Conservation (phyloP, 2,329 filamentous ascomycete genomes). For the Fusarium sp. region DNA sequence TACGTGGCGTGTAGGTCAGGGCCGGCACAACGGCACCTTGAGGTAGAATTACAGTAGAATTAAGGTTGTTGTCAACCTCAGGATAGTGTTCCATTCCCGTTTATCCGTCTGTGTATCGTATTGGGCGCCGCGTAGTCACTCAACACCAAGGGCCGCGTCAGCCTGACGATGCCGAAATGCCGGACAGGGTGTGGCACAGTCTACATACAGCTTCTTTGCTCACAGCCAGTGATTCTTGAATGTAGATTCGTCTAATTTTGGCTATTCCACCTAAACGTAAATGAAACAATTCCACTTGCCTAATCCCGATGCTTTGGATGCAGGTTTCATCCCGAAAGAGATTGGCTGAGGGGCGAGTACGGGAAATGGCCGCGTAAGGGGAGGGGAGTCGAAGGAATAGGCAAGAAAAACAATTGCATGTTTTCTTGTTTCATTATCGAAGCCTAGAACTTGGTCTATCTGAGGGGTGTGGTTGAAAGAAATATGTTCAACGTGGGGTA, state of each 20-base stretch:
- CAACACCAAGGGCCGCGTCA: constrained; percentile 39
- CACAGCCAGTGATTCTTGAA: background rate
- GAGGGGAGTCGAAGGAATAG: background rate
- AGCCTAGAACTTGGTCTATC: constrained; percentile 11
- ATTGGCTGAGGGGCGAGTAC: background rate
- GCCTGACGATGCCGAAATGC: constrained; percentile 35
- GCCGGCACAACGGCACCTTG: constrained; percentile 13
- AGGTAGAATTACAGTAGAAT: constrained; percentile 14
- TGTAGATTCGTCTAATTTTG: background rate
- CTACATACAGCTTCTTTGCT: background rate
- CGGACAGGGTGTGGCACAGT: constrained; percentile 23
- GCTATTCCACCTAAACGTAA: background rate
- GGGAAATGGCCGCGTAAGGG: constrained; percentile 1
- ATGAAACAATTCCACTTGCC: background rate
- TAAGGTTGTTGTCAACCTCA: constrained; percentile 17
- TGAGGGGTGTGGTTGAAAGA: background rate
- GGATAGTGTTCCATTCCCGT: constrained; percentile 10
- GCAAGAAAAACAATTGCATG: background rate
- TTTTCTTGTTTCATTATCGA: constrained; percentile 11
- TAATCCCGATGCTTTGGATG: background rate
- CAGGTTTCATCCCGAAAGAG: background rate
- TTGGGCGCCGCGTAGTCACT: constrained; percentile 29
- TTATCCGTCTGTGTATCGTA: constrained; percentile 11
- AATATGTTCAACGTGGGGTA: background rate
- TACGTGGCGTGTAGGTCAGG: constrained; percentile 13